Percentiles rank a stretch among this genome's conserved stretches.
Conservation (phyloP, 805 yeast genomes). For the Ogataea angusta region DNA sequence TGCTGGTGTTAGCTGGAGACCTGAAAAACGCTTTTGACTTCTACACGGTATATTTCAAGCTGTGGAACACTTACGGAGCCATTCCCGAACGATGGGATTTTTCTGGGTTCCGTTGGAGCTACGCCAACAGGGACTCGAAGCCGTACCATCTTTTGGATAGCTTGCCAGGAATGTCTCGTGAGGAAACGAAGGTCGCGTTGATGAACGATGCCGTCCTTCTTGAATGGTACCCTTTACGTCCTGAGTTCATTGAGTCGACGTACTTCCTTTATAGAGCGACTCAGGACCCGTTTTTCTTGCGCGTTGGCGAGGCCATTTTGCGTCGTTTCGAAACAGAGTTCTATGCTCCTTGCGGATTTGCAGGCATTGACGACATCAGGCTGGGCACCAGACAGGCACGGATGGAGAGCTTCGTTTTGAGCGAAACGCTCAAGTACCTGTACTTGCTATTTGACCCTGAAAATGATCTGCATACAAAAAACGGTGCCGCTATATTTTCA, state of each 20-base stretch:
- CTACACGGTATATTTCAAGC: constrained; percentile 62
- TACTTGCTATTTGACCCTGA: constrained; percentile 59
- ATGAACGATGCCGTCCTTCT: constrained; percentile 44
- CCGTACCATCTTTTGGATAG: constrained; percentile 20
- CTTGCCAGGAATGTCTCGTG: constrained; percentile 20
- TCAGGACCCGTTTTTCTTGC: constrained; percentile 75
- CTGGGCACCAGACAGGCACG: constrained; percentile 65
- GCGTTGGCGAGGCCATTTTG: constrained; percentile 67
- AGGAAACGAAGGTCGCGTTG: constrained; percentile 24
- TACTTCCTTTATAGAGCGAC: constrained; percentile 83
- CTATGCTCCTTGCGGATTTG: constrained; percentile 71
- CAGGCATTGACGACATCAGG: constrained; percentile 68
- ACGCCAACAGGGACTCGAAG: constrained; percentile 10
- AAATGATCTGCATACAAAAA: constrained; percentile 44
- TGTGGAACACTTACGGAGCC: constrained; percentile 78
- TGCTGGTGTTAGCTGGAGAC: constrained; percentile 77
- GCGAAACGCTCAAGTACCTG: constrained; percentile 68
- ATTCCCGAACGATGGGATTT: constrained; percentile 88
- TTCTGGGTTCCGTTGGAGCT: constrained; percentile 21
- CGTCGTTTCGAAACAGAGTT: constrained; percentile 50
- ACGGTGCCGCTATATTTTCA: constrained; percentile 50
- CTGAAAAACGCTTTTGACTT: constrained; percentile 57
- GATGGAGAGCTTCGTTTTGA: constrained; percentile 87
- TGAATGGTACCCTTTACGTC: constrained; percentile 92
- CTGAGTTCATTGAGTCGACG: constrained; percentile 88